These are phyloP conservation scores for Trapa incisa DNA, from an alignment of 345 rosid genomes.

Conservation along the genomic window DNA sequence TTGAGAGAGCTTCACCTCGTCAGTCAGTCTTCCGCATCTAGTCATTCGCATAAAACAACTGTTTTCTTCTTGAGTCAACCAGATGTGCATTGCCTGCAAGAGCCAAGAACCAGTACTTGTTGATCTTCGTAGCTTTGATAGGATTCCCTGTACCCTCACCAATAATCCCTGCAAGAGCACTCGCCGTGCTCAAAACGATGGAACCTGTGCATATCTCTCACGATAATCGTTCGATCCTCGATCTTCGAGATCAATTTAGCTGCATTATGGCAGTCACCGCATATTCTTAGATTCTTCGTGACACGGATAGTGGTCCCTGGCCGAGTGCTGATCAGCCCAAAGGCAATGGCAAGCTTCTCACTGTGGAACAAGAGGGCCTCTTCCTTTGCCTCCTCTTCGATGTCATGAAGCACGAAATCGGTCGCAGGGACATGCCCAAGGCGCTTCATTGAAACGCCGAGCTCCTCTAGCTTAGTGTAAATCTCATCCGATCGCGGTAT, in stretches of 20 bases:
- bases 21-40: not conserved
- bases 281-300: conserved; percentile 7
- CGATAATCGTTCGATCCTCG: conserved; percentile 3
- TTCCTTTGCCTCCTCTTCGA: conserved; percentile 7
- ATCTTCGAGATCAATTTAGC: conserved; percentile 5
- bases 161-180: conserved; percentile 8
- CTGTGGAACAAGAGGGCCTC: conserved; percentile 8
- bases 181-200: conserved; percentile 3
- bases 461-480: conserved; percentile 24
- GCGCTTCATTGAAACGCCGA: conserved; percentile 24
- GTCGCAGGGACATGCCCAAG: not conserved
- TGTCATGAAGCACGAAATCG: conserved; percentile 7
- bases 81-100: not conserved
- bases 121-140: not conserved
- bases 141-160: not conserved
- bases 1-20: too few relatives aligned
- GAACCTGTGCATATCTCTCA: conserved; percentile 8
- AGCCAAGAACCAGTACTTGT: not conserved
- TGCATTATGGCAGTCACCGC: conserved; percentile 6
- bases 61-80: not conserved
- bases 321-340: conserved; percentile 6
- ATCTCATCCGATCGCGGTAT: conserved; percentile 24
- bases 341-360: conserved; percentile 4
- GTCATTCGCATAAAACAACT: not conserved
- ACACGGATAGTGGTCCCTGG: conserved; percentile 6